Percentiles rank a stretch among this genome's conserved stretches.
Evolutionary conservation across 768 basidiomycete genomes (phyloP).

Genomic region (Serendipita indica): DNA sequence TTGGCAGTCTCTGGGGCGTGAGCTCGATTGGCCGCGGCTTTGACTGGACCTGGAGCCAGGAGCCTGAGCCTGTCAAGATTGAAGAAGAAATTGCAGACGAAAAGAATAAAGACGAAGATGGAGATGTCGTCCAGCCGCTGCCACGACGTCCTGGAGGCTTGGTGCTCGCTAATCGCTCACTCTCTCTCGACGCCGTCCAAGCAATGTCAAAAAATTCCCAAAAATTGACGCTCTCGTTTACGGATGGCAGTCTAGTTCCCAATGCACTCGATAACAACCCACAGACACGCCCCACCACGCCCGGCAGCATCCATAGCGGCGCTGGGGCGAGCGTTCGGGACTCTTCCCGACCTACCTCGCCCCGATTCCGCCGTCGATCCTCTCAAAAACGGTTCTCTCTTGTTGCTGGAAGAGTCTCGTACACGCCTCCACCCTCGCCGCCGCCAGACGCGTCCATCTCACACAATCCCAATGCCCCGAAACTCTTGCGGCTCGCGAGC

Average conservation of each 20-base stretch:
- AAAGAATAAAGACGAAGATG: slow-evolving; percentile 12
- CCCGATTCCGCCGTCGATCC: slow-evolving; percentile 41
- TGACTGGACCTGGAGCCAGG: slow-evolving; percentile 44
- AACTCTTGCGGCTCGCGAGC: slow-evolving; percentile 49
- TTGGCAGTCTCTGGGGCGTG: slow-evolving; percentile 59
- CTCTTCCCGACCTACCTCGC: background rate
- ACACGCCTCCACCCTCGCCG: slow-evolving; percentile 51
- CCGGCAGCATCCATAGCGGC: background rate
- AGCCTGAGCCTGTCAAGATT: slow-evolving; percentile 18
- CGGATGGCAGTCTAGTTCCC: background rate
- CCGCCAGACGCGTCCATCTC: slow-evolving; percentile 24
- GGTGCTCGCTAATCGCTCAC: background rate
- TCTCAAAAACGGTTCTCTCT: slow-evolving; percentile 76
- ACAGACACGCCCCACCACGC: background rate
- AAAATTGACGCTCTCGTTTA: slow-evolving; percentile 4
- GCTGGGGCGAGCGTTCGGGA: background rate
- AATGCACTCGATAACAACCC: background rate
- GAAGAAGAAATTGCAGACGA: slow-evolving; percentile 11
- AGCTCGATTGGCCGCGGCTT: slow-evolving; percentile 75
- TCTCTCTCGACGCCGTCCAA: slow-evolving; percentile 14
- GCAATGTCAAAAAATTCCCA: background rate
- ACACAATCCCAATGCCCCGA: slow-evolving; percentile 27
- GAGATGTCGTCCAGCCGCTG: slow-evolving; percentile 10
- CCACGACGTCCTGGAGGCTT: slow-evolving; percentile 12
- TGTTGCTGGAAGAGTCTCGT: slow-evolving; percentile 66